Percentiles rank a stretch among this genome's conserved stretches.
These are phyloP conservation scores for Colletotrichum graminicola DNA, from an alignment of 2,329 filamentous ascomycete species.

Conservation along the genomic window DNA sequence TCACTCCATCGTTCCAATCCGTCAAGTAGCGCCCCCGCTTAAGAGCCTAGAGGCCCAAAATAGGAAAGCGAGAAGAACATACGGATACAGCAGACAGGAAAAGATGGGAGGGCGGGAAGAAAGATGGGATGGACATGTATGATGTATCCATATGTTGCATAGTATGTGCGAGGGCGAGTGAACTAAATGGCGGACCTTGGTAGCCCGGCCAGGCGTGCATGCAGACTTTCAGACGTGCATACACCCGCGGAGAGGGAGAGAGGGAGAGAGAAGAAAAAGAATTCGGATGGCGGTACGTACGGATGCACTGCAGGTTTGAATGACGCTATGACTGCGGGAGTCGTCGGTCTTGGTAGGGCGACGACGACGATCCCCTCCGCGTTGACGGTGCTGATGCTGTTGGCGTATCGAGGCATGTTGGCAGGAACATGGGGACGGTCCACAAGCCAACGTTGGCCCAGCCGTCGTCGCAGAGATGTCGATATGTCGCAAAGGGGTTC, in stretches of 20 bases:
- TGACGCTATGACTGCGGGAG: constrained; percentile 39
- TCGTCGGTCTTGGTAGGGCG: constrained; percentile 5
- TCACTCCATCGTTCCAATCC: background rate
- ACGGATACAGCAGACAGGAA: background rate
- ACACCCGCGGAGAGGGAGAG: background rate
- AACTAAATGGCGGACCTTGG: background rate
- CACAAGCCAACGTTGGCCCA: constrained; percentile 16
- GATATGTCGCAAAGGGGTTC: background rate
- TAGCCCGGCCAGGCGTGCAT: background rate
- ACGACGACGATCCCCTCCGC: constrained; percentile 30
- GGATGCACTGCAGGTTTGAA: constrained; percentile 7
- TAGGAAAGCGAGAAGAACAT: constrained; percentile 4
- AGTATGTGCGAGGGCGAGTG: background rate
- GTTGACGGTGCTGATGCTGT: constrained; percentile 25
- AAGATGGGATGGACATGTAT: constrained; percentile 15
- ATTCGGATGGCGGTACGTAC: constrained; percentile 29
- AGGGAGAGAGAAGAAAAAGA: background rate
- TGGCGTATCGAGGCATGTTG: constrained; percentile 16
- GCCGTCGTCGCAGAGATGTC: constrained; percentile 7
- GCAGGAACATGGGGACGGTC: background rate
- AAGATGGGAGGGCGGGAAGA: constrained; percentile 28
- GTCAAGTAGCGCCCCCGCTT: background rate
- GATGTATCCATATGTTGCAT: background rate
- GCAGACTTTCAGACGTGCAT: constrained; percentile 8
- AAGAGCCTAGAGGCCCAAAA: background rate